phyloP scores from a whole-genome alignment of 2,329 filamentous ascomycete genomes.

The Aspergillus cejpii region DNA sequence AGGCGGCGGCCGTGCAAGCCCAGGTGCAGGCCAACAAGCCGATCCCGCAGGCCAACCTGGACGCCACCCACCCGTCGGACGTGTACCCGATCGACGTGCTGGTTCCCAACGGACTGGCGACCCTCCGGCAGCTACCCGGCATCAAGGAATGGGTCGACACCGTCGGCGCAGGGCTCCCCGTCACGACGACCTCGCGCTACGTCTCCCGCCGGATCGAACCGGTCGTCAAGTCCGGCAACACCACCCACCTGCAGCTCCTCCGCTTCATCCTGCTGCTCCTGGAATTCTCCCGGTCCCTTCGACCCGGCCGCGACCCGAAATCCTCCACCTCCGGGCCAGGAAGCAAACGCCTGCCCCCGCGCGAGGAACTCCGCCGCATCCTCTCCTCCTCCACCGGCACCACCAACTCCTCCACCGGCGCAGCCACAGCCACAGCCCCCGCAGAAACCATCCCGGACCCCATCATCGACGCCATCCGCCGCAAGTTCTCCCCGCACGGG shows the following conservation, averaged over 20 bases:
- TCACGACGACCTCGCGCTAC: constrained; percentile 40
- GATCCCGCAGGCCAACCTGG: constrained; percentile 39
- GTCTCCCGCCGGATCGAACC: constrained; percentile 39
- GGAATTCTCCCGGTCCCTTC: constrained; percentile 37
- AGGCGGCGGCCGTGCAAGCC: constrained; percentile 33
- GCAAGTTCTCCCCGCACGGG: constrained; percentile 38
- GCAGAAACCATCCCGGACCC: constrained; percentile 30
- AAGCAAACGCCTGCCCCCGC: constrained; percentile 37
- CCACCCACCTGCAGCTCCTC: constrained; percentile 39
- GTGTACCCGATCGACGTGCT: constrained; percentile 43
- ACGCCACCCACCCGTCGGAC: constrained; percentile 39
- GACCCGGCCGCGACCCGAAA: constrained; percentile 22
- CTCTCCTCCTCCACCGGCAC: constrained; percentile 27
- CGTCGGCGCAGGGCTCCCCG: constrained; percentile 29
- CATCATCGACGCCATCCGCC: constrained; percentile 37
- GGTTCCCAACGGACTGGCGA: constrained; percentile 38
- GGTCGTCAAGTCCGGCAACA: constrained; percentile 36
- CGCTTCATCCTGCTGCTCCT: constrained; percentile 42
- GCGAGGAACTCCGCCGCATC: constrained; percentile 36
- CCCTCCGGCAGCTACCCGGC: constrained; percentile 38
- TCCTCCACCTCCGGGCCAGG: constrained; percentile 25
- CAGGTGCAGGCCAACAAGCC: constrained; percentile 44
- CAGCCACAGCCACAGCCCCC: constrained; percentile 8
- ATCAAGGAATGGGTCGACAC: constrained; percentile 41
- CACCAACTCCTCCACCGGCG: constrained; percentile 15